Evolutionary conservation across 2,329 filamentous ascomycete genomes (phyloP).

Genomic region (Ophiostoma pallidulum): DNA sequence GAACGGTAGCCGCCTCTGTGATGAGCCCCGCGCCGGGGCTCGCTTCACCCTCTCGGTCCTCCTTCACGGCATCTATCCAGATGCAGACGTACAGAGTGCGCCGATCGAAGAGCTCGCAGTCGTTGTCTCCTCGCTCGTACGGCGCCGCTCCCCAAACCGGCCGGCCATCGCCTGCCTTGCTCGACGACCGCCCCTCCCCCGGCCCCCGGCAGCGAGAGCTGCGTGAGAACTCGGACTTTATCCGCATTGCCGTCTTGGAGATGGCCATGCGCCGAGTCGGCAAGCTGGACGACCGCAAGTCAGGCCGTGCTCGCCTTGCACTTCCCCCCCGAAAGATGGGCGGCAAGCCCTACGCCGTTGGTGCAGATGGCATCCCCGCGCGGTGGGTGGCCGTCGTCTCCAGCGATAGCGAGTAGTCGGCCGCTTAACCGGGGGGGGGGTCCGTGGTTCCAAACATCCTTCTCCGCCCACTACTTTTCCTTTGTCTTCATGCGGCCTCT

Average conservation of each 20-base stretch:
- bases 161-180: not conserved
- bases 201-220: conserved; percentile 54
- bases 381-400: conserved; percentile 41
- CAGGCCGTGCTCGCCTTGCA: conserved; percentile 58
- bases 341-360: conserved; percentile 45
- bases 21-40: conserved; percentile 4
- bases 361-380: conserved; percentile 47
- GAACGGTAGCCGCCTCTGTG: no score
- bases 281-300: conserved; percentile 55
- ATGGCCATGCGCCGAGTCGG: conserved; percentile 60
- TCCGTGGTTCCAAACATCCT: no score
- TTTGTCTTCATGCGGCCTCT: not conserved
- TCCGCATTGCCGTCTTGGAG: conserved; percentile 61
- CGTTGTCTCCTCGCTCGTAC: not conserved
- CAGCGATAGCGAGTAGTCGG: not conserved
- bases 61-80: conserved; percentile 57
- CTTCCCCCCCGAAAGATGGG: conserved; percentile 53
- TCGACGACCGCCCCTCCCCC: conserved; percentile 23
- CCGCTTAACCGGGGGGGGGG: no score
- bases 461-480: not conserved
- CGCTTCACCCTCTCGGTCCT: conserved; percentile 20
- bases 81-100: conserved; percentile 62
- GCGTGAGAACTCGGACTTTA: conserved; percentile 62
- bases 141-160: not conserved
- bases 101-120: conserved; percentile 22